Percentiles rank a stretch among this genome's conserved stretches.
Evolutionary conservation across 192 early-diverging fungal species (phyloP).

Genomic region (Diversispora epigaea): DNA sequence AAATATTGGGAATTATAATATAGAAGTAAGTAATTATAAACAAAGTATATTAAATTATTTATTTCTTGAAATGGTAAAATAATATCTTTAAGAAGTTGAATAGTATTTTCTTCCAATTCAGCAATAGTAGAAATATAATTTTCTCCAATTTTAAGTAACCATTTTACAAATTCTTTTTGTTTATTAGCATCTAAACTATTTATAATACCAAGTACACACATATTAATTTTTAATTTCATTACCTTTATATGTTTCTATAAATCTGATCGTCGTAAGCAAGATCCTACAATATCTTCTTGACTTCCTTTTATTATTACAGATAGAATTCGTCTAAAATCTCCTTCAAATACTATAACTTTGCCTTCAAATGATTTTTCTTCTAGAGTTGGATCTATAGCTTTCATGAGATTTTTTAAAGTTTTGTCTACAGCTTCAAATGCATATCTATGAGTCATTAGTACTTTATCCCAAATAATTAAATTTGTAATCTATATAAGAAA

Average conservation of each 20-base stretch:
- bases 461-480: constrained; percentile 46
- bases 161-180: constrained; percentile 19
- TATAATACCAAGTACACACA: constrained; percentile 11
- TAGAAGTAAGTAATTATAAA: constrained; percentile 7
- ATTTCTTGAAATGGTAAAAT: neutral
- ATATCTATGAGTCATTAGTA: constrained; percentile 28
- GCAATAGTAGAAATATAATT: neutral
- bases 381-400: constrained; percentile 13
- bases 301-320: constrained; percentile 25
- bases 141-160: neutral
- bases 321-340: constrained; percentile 33
- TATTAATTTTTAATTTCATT: constrained; percentile 32
- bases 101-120: neutral
- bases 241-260: constrained; percentile 30
- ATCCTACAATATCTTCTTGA: constrained; percentile 17
- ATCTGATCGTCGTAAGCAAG: constrained; percentile 28
- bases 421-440: no score
- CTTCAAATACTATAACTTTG: constrained; percentile 28
- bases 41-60: constrained; percentile 1
- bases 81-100: neutral
- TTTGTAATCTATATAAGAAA: constrained; percentile 11
- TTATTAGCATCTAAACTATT: neutral
- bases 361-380: constrained; percentile 30
- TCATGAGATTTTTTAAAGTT: constrained; percentile 29
- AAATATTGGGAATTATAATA: constrained; percentile 21